Base-by-base conservation (phyloP, 2,329 filamentous ascomycete genomes). In the Cladosporium sp. region DNA sequence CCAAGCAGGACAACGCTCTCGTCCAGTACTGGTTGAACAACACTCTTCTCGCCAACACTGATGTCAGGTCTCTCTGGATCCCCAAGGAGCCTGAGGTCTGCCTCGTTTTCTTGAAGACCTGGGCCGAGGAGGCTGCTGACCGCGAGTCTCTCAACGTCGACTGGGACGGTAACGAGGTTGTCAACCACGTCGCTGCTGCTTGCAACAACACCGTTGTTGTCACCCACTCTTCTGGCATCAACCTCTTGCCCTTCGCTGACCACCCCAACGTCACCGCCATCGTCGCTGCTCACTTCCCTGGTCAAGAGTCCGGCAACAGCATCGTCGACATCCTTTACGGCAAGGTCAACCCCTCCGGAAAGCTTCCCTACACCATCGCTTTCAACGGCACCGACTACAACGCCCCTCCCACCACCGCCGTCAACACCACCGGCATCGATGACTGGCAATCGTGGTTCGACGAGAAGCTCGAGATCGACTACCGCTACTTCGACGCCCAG, bases 381-480 rank as follows among this genome's bases (percentile, higher is more conserved):
- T 58, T 60, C 57, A 53, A 59, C 42, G 60, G 55, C 56, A 62
- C 36, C 54, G 64, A 55, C 59, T 65, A 54, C 3, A 50, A 50
- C 45, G 44, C 54, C 13, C 47, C 44, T 24, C 54, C 90, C 0
- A 54, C 15, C 40, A 57, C 44, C 12, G 44, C 54, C 25, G 17
- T 49, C 54, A 49, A 49, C 47, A 49, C 54, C 35, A 57, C 54
- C 19, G 52, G 52, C 40, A 55, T 55, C 22, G 52, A 55, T 6
- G 52, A 54, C 40, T 48, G 47, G 44, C 90, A 95, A 66, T 89
- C 93, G 61, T 84, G 89, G 60, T 94, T 92, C 68, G 80, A 79
- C 0, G 89, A 95, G 66, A 89, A 89, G 0, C 74, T 96, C 0
- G 90, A 91, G 68, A 85, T 94, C 62, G 91, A 96, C 75, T 95